These are phyloP conservation scores for Crucihimalaya himalaica DNA, from an alignment of 345 rosid species.

Conservation along the genomic window DNA sequence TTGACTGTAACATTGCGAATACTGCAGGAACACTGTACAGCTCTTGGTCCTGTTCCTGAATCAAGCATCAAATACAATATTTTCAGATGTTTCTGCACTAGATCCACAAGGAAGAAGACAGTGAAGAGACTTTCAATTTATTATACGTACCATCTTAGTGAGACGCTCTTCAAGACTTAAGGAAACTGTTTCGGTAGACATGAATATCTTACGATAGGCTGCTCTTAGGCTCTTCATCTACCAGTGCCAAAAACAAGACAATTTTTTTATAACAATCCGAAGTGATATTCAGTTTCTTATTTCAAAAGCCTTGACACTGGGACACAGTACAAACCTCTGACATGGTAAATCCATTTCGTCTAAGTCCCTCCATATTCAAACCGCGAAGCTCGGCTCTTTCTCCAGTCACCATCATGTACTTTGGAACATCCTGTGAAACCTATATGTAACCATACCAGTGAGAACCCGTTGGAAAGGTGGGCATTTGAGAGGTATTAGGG, in stretches of 20 bases:
- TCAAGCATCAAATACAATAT: slow-evolving; percentile 13
- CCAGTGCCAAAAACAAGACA: slow-evolving; percentile 19
- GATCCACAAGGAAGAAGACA: slow-evolving; percentile 6
- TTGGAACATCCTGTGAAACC: slow-evolving; percentile 97
- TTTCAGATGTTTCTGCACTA: neutral
- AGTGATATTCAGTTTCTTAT: slow-evolving; percentile 11
- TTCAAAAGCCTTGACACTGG: slow-evolving; percentile 1
- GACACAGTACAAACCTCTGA: slow-evolving; percentile 55
- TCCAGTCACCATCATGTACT: slow-evolving; percentile 85
- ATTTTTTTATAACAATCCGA: neutral
- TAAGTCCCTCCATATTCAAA: slow-evolving; percentile 86
- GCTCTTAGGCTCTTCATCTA: slow-evolving; percentile 73
- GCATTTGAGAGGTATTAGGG: neutral
- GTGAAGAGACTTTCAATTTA: slow-evolving; percentile 7
- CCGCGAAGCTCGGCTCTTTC: slow-evolving; percentile 93
- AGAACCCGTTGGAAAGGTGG: neutral
- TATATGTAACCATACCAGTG: slow-evolving; percentile 26
- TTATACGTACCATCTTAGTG: slow-evolving; percentile 57
- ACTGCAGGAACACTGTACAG: slow-evolving; percentile 57
- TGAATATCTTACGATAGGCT: slow-evolving; percentile 84
- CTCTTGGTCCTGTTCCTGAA: slow-evolving; percentile 59
- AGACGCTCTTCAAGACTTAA: slow-evolving; percentile 75
- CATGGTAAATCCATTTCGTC: slow-evolving; percentile 65
- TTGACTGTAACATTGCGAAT: slow-evolving; percentile 66
- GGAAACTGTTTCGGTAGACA: slow-evolving; percentile 51